Base-by-base conservation (phyloP, 192 early-diverging fungal species). In the Chytriomyces hyalinus region DNA sequence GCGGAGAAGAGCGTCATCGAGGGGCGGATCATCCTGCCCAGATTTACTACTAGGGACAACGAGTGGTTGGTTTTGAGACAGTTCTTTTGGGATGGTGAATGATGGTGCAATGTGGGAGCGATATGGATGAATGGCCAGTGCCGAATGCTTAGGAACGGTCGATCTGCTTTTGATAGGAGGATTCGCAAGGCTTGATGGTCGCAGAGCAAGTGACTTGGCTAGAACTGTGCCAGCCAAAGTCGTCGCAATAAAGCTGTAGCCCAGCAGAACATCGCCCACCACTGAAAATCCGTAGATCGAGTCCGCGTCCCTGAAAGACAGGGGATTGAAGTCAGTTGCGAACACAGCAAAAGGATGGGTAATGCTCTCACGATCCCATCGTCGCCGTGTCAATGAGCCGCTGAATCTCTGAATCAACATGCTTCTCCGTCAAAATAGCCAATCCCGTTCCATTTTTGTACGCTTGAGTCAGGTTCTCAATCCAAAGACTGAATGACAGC, bases 11-110 rank as follows among this genome's bases (percentile, higher is more conserved):
- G 61, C 47, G 11, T 64, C 62, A 50, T 75, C 73, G 45, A 50
- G 26, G 10, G 46, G 57, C 2, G 72, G 22, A 8, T 72, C 70
- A 4, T 20, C 60, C 3, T 36, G 28, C 11, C 48, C 63, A 6
- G 10, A 36, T 43, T 17, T 7, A 13, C 17, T 17, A 4, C 48
- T 68, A 26, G 63, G 20, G 20, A 66, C 63, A 65, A 75, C 36
- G 20, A 75, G 9, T n/a, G 63, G 49, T 10, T 24, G 17, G n/a
- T 43, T 7, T 66, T 75, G 49, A 17, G 28, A 17, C 15, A 75
- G 64, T 22, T 51, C 61, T 26, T 13, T 15, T 28, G 73, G 73
- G 22, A 65, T 75, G 24, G 64, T 64, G 50, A 75, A 75, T n/a
- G 36, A 9, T 13, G 73, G 6, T 51, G 11, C 66, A 46, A 75